Percentiles rank a stretch among this genome's conserved stretches.
These are phyloP conservation scores for Balakata baccata DNA, from an alignment of 345 rosid genomes.

Conservation along the genomic window DNA sequence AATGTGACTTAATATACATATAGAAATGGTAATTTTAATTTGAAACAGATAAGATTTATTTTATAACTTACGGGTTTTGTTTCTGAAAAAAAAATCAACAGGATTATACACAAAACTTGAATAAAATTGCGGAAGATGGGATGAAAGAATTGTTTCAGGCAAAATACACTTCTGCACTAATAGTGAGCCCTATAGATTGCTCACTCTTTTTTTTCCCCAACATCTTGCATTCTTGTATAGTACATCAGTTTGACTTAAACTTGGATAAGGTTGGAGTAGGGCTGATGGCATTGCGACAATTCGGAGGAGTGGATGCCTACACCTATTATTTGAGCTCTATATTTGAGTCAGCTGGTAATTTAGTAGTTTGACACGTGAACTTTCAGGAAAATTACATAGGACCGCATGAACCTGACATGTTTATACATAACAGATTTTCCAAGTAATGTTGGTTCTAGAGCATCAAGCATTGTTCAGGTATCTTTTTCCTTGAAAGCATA, in stretches of 20 bases:
- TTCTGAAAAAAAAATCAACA: too few relatives aligned
- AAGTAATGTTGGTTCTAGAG: slow-evolving; percentile 29
- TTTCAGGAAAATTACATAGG: too few relatives aligned
- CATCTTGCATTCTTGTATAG: too few relatives aligned
- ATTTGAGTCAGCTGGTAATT: slow-evolving; percentile 41
- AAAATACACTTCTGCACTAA: slow-evolving; percentile 28
- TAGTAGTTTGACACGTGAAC: too few relatives aligned
- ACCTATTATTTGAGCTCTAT: slow-evolving; percentile 35
- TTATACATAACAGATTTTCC: slow-evolving; percentile 28
- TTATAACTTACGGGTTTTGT: too few relatives aligned
- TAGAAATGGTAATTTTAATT: too few relatives aligned
- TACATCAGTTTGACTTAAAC: too few relatives aligned
- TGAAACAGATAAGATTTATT: too few relatives aligned
- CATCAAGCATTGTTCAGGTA: slow-evolving; percentile 36
- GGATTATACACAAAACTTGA: slow-evolving; percentile 30
- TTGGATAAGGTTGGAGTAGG: slow-evolving; percentile 43
- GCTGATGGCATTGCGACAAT: slow-evolving; percentile 41
- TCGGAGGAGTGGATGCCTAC: slow-evolving; percentile 36
- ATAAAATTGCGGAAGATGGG: slow-evolving; percentile 25
- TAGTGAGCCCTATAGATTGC: slow-evolving; percentile 25
- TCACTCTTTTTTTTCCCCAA: too few relatives aligned
- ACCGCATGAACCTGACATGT: not conserved
- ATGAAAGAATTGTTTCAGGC: slow-evolving; percentile 30
- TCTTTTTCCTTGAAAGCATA: not conserved
- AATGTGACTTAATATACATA: not conserved